Evolutionary conservation across 2,329 filamentous ascomycete genomes (phyloP), one percentile per base, ranked within the genome.

Genomic region (Arachnopeziza araneosa): DNA sequence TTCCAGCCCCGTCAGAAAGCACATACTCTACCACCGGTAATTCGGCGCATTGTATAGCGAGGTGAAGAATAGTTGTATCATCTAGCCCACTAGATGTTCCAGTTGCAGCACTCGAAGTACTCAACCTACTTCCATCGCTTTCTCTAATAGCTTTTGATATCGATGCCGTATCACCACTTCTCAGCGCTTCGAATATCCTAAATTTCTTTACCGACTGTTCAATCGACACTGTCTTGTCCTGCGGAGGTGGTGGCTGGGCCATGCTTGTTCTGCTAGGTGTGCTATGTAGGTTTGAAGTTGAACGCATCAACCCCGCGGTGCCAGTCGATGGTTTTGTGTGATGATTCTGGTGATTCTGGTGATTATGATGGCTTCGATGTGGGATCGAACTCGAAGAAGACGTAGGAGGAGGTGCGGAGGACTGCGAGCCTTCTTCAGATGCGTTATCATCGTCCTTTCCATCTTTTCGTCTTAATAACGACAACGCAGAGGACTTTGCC

Each of bases 201-300:
- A 99, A 99, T 66, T 96, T 93, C 71, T 89, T 86, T 57, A 99
- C 91, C 0, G 93, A 97, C 75, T 96, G 92, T 72, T 99, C 93
- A 60, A 99, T 89, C 24, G 85, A 86, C 63, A 77, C 62, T 3
- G 66, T 61, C 32, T 71, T 73, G 21, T 72, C 71, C 32, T 62
- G 66, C 21, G 55, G 23, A 3, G 65, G 55, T 23, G 60, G 17
- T 49, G 62, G 56, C 22, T 60, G 22, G 24, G 66, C 55, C 58
- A 63, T 62, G 24, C 50, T 52, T 36, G 9, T 12, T 57, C 58
- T 59, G 63, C 59, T 60, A 5, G 66, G 50, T 12, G 57, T 30
- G n/a, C 56, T 32, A 10, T 66, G 60, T 10, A 66, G 19, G 55
- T 66, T 70, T 5, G 67, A 67, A 17, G 61, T 61, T 17, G 70